A percentile compares a stretch with the other conserved stretches of the same genome.
phyloP scores from a whole-genome alignment of 345 rosid genomes.

The Sonneratia alba region DNA sequence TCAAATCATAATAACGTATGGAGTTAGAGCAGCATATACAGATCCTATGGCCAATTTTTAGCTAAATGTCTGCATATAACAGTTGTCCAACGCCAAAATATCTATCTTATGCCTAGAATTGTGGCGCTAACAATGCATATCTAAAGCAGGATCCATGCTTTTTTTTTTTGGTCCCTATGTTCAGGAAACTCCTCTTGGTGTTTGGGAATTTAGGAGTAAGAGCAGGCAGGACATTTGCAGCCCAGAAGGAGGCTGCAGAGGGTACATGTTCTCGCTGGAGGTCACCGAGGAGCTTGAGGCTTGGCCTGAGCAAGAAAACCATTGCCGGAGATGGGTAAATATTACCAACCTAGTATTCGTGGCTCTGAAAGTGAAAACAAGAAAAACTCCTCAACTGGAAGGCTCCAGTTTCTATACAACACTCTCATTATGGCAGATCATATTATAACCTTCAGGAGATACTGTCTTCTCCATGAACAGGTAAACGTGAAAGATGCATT shows the following conservation, averaged over 20 bases:
- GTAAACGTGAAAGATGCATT: constrained; percentile 46
- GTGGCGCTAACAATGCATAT: neutral
- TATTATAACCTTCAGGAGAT: neutral
- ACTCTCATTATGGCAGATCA: neutral
- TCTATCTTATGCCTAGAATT: too few relatives aligned
- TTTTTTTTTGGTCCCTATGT: neutral
- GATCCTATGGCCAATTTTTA: neutral
- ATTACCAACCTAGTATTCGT: neutral
- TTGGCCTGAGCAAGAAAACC: constrained; percentile 68
- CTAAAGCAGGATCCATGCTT: neutral
- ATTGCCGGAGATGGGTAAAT: constrained; percentile 60
- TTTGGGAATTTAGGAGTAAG: constrained; percentile 62
- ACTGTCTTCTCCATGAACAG: constrained; percentile 19
- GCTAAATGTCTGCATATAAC: too few relatives aligned
- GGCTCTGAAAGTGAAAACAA: too few relatives aligned
- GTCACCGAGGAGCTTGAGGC: constrained; percentile 68
- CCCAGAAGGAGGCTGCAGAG: constrained; percentile 45
- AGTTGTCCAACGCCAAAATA: too few relatives aligned
- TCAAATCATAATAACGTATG: neutral
- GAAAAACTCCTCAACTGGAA: too few relatives aligned
- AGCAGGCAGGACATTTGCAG: constrained; percentile 31
- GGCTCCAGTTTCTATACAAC: too few relatives aligned
- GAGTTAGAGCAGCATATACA: neutral
- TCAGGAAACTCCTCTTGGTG: constrained; percentile 66
- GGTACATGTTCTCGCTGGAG: constrained; percentile 54